Conservation (phyloP, 805 yeast species). For the Wickerhamiella allomyrinae region DNA sequence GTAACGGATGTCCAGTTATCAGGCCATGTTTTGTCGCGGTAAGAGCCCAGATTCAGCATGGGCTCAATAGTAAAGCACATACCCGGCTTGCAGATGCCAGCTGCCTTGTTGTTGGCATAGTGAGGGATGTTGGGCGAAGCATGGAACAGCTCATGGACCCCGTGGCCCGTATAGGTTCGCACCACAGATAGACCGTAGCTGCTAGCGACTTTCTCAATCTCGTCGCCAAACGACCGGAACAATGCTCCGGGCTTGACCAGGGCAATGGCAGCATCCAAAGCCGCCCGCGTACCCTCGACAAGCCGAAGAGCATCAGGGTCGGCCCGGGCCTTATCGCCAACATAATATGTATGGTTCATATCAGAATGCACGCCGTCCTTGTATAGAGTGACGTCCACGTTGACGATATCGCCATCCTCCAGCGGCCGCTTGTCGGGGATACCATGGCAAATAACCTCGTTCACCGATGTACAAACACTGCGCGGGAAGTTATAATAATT, state of each 20-base stretch:
- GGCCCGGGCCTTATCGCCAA: constrained; percentile 75
- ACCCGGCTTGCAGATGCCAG: constrained; percentile 90
- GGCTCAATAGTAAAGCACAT: constrained; percentile 97
- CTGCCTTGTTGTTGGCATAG: constrained; percentile 82
- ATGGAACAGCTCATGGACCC: constrained; percentile 76
- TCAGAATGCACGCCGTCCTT: constrained; percentile 88
- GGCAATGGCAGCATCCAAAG: constrained; percentile 69
- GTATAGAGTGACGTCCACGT: constrained; percentile 75
- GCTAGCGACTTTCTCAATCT: constrained; percentile 75
- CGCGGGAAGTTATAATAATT: constrained; percentile 92
- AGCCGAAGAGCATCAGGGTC: constrained; percentile 73
- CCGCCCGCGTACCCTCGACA: constrained; percentile 84
- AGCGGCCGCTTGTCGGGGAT: constrained; percentile 82
- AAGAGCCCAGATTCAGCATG: constrained; percentile 79
- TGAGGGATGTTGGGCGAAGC: constrained; percentile 88
- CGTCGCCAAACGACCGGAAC: constrained; percentile 73
- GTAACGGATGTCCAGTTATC: constrained; percentile 95
- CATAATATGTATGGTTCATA: constrained; percentile 90
- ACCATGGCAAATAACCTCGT: constrained; percentile 94
- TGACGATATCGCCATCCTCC: constrained; percentile 88
- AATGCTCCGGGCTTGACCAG: constrained; percentile 84
- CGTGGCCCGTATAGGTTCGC: constrained; percentile 87
- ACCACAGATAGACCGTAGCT: constrained; percentile 74
- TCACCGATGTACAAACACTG: constrained; percentile 82
- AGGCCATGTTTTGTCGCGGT: constrained; percentile 81